Conservation (phyloP, 2,329 filamentous ascomycete genomes). For the Colletotrichum godetiae region DNA sequence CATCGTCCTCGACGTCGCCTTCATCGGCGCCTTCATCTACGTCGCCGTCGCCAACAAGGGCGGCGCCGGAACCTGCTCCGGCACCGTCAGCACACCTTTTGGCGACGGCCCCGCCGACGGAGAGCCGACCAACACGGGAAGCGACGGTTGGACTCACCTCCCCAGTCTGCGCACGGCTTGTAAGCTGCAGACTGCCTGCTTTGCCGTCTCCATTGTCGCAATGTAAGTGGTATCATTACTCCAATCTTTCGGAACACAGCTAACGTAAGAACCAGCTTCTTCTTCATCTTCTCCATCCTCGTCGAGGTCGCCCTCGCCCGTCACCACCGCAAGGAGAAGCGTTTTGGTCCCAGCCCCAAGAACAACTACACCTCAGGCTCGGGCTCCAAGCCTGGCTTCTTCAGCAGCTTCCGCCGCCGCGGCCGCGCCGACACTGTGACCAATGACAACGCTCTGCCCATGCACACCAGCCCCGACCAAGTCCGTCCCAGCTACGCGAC, state of each 20-base stretch:
- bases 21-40: slow-evolving; percentile 83
- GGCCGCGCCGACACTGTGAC: slow-evolving; percentile 43
- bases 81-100: slow-evolving; percentile 72
- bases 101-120: slow-evolving; percentile 69
- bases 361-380: slow-evolving; percentile 71
- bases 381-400: slow-evolving; percentile 47
- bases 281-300: slow-evolving; percentile 79
- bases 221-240: slow-evolving; percentile 62
- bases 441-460: slow-evolving; percentile 48
- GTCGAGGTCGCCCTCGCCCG: slow-evolving; percentile 76
- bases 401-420: slow-evolving; percentile 47
- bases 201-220: slow-evolving; percentile 82
- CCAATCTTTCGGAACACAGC: background rate
- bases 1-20: slow-evolving; percentile 81
- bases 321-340: slow-evolving; percentile 80
- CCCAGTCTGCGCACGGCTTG: slow-evolving; percentile 70
- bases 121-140: slow-evolving; percentile 59
- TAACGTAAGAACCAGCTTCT: slow-evolving; percentile 59
- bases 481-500: slow-evolving; percentile 57
- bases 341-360: slow-evolving; percentile 65
- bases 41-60: slow-evolving; percentile 79
- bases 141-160: slow-evolving; percentile 59
- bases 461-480: slow-evolving; percentile 53
- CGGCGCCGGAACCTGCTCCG: slow-evolving; percentile 73
- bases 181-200: slow-evolving; percentile 78